Evolutionary conservation across 78 protist genomes (phyloP).

Genomic region (slime mould (Dictyostelium discoideum)): DNA sequence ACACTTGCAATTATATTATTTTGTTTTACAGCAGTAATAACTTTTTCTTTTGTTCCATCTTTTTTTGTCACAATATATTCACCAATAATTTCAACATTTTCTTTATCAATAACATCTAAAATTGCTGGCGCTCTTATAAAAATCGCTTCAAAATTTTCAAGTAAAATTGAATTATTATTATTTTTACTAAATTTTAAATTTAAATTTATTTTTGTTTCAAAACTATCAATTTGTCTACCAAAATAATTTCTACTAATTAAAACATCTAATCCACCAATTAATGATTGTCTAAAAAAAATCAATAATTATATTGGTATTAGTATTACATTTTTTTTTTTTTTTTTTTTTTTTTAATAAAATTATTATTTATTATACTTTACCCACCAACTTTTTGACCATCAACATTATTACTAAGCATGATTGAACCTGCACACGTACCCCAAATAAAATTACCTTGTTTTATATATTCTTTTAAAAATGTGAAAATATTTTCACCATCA

Average conservation of each 20-base stretch:
- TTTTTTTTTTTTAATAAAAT: not conserved
- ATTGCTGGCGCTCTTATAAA: constrained; percentile 80
- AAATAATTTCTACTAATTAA: constrained; percentile 84
- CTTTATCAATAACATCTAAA: not conserved
- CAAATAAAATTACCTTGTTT: constrained; percentile 17
- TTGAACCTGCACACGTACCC: constrained; percentile 92
- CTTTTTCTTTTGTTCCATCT: constrained; percentile 16
- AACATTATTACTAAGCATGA: constrained; percentile 71
- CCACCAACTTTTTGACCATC: constrained; percentile 73
- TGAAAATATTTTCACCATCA: not conserved
- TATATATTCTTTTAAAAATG: constrained; percentile 2
- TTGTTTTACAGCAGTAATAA: constrained; percentile 45
- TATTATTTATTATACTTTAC: not conserved
- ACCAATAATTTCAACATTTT: constrained; percentile 8
- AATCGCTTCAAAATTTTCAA: constrained; percentile 37
- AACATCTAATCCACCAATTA: constrained; percentile 84
- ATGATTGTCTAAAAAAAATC: constrained; percentile 42
- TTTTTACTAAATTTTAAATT: not conserved
- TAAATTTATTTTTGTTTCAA: constrained; percentile 35
- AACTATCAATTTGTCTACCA: constrained; percentile 89
- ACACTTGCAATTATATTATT: constrained; percentile 76
- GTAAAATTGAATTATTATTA: not conserved
- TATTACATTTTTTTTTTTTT: not conserved
- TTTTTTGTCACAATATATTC: not conserved
- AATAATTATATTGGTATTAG: not conserved